Base-by-base conservation (phyloP, 306 rosid genomes). In the Purshia tridentata region DNA sequence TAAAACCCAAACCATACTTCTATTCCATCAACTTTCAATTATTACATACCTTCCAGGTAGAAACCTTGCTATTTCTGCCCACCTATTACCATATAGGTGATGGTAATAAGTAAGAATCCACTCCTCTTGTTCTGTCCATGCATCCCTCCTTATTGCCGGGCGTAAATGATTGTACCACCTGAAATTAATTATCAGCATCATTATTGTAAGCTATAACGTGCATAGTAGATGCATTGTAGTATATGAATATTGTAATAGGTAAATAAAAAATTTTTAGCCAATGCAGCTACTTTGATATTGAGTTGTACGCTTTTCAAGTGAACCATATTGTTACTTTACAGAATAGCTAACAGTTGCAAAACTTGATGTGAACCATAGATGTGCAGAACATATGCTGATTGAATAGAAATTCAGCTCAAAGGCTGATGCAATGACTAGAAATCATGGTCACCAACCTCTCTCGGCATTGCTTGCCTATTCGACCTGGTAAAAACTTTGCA, bases 381-480 rank as follows among this genome's bases (percentile, higher is more conserved):
- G 67, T 65, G 23, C 46, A 63, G 50, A 46, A 54, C 19, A 42
- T 46, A 19, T 62, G n/a, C 40, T 12, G n/a, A 7, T 47, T 9
- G 60, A 62, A 56, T 1, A 19, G 44, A 42, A 62, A 2, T 52
- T 65, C 22, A 56, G 35, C 70, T 15, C 60, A 37, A 55, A 52
- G 23, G 18, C 5, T 39, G 54, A 67, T 29, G 44, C 71, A 67
- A 61, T 10, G 48, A 3, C n/a, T 56, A 64, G 63, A 68, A 56
- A 52, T 37, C 69, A 18, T 41, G 1, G 69, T 11, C 39, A 6
- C 69, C 23, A 65, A 87, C 90, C 96, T 87, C 72, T 87, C 96
- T 65, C 92, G 78, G 76, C 96, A 90, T 84, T 86, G 92, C 82
- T 87, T 90, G 65, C 90, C 96, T 45, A 85, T 79, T 42, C 90